Evolutionary conservation across 306 rosid species (phyloP).

Genomic region (Arachis hypogaea): DNA sequence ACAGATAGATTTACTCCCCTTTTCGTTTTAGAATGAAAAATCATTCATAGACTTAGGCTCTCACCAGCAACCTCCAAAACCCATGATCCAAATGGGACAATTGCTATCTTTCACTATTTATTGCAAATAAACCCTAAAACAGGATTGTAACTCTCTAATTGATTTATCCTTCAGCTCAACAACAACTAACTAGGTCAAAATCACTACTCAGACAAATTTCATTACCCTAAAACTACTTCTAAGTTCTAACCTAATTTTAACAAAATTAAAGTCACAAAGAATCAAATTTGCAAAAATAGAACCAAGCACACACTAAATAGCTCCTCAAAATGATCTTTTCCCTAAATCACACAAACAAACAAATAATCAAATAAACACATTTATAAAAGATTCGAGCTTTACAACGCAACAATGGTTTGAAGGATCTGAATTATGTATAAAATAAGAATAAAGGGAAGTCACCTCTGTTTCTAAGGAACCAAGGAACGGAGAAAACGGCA

Average conservation of each 20-base stretch:
- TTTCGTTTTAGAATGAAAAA: no score
- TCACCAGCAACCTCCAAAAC: neutral
- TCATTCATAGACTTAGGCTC: neutral
- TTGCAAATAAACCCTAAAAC: neutral
- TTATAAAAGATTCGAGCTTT: neutral
- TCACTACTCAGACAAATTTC: neutral
- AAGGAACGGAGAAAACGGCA: constrained; percentile 67
- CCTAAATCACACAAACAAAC: no score
- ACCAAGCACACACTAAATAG: neutral
- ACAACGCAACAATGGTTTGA: neutral
- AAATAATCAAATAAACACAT: no score
- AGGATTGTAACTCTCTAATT: neutral
- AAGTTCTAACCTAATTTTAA: neutral
- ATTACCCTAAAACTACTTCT: neutral
- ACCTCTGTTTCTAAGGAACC: constrained; percentile 81
- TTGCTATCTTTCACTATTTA: no score
- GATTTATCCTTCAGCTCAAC: neutral
- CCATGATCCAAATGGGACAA: no score
- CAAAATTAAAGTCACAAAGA: neutral
- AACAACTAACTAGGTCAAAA: no score
- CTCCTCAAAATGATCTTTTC: no score
- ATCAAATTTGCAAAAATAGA: neutral
- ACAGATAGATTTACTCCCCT: no score
- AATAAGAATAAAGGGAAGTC: neutral
- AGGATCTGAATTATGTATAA: neutral